These are phyloP conservation scores for Speleostelium caveatum DNA, from an alignment of 78 protist genomes.

Conservation along the genomic window DNA sequence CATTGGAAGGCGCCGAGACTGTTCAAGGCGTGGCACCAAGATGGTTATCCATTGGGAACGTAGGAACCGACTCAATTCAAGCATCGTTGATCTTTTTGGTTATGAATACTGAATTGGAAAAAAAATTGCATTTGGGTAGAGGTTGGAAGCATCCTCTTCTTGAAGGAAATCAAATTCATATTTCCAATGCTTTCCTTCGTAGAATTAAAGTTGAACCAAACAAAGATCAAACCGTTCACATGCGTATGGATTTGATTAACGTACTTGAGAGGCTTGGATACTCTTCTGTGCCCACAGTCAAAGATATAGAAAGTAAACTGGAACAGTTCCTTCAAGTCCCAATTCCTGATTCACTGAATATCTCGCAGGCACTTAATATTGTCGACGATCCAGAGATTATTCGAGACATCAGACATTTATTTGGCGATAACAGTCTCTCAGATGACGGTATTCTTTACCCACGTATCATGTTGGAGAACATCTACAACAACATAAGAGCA, in stretches of 20 bases:
- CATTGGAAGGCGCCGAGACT: not conserved
- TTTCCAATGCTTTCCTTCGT: conserved; percentile 38
- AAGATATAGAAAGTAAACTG: not conserved
- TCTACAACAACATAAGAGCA: not conserved
- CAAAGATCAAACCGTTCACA: conserved; percentile 11
- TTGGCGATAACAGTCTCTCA: not conserved
- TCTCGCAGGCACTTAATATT: not conserved
- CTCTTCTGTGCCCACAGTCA: conserved; percentile 4
- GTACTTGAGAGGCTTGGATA: conserved; percentile 32
- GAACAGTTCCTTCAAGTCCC: not conserved
- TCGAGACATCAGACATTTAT: not conserved
- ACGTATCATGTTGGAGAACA: not conserved
- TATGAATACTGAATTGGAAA: conserved; percentile 51
- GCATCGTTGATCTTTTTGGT: conserved; percentile 43
- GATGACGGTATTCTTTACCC: conserved; percentile 22
- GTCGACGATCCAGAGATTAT: not conserved
- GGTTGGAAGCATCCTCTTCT: conserved; percentile 70
- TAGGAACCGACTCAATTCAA: not conserved
- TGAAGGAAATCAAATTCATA: conserved; percentile 64
- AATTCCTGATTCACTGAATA: conserved; percentile 5
- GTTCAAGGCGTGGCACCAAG: conserved; percentile 75
- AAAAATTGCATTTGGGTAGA: conserved; percentile 66
- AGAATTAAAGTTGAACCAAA: conserved; percentile 29
- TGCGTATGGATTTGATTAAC: conserved; percentile 57
- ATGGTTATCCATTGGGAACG: conserved; percentile 28